These are phyloP conservation scores for Sordariomycetes sp. DNA, from an alignment of 2,329 filamentous ascomycete species.

Conservation along the genomic window DNA sequence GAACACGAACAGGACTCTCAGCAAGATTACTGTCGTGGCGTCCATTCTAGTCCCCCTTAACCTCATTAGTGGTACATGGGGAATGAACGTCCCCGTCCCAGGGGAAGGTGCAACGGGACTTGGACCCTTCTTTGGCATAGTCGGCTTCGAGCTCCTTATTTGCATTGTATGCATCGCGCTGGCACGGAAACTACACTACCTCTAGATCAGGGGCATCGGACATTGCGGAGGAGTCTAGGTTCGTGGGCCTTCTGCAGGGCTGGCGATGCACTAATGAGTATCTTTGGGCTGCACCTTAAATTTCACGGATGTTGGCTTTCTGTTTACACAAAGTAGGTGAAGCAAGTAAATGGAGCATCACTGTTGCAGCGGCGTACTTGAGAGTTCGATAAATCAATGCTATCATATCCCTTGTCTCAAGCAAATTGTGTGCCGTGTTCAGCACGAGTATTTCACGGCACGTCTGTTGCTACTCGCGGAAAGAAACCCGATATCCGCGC, in stretches of 20 bases:
- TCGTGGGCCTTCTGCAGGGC: background rate
- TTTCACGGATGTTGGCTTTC: background rate
- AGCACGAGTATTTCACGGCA: no score
- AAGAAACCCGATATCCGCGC: no score
- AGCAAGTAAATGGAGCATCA: background rate
- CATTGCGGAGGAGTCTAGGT: background rate
- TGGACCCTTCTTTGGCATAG: constrained; percentile 36
- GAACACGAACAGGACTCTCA: constrained; percentile 74
- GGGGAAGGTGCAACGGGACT: constrained; percentile 41
- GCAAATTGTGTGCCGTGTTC: background rate
- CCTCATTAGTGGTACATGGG: constrained; percentile 74
- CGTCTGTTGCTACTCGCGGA: no score
- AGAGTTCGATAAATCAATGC: background rate
- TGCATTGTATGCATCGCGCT: constrained; percentile 29
- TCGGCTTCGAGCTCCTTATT: constrained; percentile 38
- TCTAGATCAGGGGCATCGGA: constrained; percentile 17
- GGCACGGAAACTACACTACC: constrained; percentile 32
- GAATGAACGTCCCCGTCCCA: constrained; percentile 75
- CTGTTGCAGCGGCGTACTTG: background rate
- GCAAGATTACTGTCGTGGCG: constrained; percentile 88
- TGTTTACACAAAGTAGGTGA: background rate
- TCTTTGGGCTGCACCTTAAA: background rate
- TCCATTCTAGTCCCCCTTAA: constrained; percentile 96
- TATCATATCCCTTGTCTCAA: background rate
- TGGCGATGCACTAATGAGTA: background rate